Conservation (phyloP, 2,329 filamentous ascomycete species). For the Alternaria sp. region DNA sequence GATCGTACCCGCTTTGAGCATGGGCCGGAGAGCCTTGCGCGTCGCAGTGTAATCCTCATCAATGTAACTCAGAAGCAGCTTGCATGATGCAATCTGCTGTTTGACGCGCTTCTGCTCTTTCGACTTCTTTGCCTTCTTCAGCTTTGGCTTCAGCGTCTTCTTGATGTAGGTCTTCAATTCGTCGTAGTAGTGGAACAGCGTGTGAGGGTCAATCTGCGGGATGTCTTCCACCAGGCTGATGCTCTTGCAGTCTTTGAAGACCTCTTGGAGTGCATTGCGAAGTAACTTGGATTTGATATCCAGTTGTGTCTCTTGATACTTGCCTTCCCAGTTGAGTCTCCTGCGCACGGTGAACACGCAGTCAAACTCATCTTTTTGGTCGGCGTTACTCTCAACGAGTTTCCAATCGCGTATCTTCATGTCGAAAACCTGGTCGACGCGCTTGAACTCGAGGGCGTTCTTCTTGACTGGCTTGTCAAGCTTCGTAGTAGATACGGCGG, state of each 20-base stretch:
- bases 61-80: conserved; percentile 76
- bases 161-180: conserved; percentile 69
- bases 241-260: conserved; percentile 78
- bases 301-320: conserved; percentile 74
- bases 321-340: conserved; percentile 83
- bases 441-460: conserved; percentile 66
- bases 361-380: conserved; percentile 73
- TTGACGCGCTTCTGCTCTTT: conserved; percentile 65
- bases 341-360: conserved; percentile 81
- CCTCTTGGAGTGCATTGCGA: conserved; percentile 70
- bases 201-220: conserved; percentile 64
- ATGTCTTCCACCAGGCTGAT: conserved; percentile 81
- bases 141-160: conserved; percentile 67
- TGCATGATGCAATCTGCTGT: conserved; percentile 69
- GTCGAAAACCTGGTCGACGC: conserved; percentile 69
- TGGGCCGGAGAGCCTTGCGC: conserved; percentile 80
- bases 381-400: conserved; percentile 69
- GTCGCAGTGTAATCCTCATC: conserved; percentile 79
- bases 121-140: conserved; percentile 65
- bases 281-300: conserved; percentile 86
- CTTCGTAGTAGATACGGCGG: conserved; percentile 14
- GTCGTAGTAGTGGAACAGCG: conserved; percentile 70
- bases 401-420: conserved; percentile 61
- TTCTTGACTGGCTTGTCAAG: conserved; percentile 37
- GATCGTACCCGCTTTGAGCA: conserved; percentile 81